Conservation (phyloP, 768 basidiomycete species). For the Fistulinella prunicolor region DNA sequence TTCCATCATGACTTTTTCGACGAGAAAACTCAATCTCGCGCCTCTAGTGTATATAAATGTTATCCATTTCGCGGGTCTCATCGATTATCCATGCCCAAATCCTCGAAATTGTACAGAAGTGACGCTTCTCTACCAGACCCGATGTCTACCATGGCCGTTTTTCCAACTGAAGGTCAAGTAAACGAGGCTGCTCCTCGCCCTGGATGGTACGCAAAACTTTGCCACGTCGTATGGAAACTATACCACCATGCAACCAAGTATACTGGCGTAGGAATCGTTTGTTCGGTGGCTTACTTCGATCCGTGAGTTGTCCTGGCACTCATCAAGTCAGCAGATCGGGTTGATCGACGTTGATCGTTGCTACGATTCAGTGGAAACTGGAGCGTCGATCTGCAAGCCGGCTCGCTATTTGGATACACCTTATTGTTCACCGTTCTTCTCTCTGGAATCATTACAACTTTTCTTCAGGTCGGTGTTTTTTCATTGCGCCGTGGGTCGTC, state of each 20-base stretch:
- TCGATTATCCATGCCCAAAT: not conserved
- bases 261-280: constrained; percentile 81
- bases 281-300: constrained; percentile 86
- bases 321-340: not conserved
- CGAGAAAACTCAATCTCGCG: too few species aligned
- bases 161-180: constrained; percentile 2
- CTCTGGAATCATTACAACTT: constrained; percentile 77
- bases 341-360: constrained; percentile 1
- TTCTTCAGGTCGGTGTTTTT: constrained; percentile 58
- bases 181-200: not conserved
- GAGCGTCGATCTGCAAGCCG: constrained; percentile 88
- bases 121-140: not conserved
- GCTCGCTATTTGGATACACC: constrained; percentile 80
- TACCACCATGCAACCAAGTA: constrained; percentile 59
- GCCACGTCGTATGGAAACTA: constrained; percentile 28
- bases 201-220: constrained; percentile 21
- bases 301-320: constrained; percentile 50
- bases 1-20: too few species aligned
- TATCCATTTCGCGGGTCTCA: too few species aligned
- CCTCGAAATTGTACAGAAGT: not conserved
- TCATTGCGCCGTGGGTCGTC: not conserved
- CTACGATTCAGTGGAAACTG: constrained; percentile 65
- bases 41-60: not conserved
- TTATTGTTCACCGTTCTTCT: constrained; percentile 84
- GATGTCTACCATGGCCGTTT: constrained; percentile 16